phyloP scores from a whole-genome alignment of 1,284 basidiomycete genomes.

The Heimioporus punctisporus region DNA sequence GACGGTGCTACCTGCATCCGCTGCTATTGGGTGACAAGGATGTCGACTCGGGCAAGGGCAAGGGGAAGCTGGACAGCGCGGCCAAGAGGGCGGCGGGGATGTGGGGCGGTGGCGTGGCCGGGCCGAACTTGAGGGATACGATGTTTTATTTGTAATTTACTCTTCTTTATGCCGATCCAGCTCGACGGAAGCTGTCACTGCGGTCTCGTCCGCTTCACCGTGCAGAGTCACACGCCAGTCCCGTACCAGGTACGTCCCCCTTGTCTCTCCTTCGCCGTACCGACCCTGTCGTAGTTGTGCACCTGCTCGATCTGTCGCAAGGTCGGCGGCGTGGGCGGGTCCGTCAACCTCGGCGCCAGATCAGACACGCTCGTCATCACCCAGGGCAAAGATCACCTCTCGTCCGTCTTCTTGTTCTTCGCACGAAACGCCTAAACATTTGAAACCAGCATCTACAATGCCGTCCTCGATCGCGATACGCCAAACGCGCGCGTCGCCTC shows the following conservation, averaged over 20 bases:
- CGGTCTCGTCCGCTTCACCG: constrained; percentile 53
- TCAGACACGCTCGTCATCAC: constrained; percentile 47
- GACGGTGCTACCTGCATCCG: constrained; percentile 72
- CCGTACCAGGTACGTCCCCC: constrained; percentile 51
- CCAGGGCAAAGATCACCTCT: constrained; percentile 52
- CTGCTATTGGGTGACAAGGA: constrained; percentile 43
- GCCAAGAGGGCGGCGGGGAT: constrained; percentile 48
- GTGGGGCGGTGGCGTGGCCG: constrained; percentile 63
- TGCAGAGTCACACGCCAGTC: constrained; percentile 55
- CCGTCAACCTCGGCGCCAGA: constrained; percentile 58
- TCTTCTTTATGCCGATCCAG: constrained; percentile 44
- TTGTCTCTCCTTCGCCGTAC: too few species aligned
- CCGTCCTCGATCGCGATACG: constrained; percentile 54
- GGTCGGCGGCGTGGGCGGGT: constrained; percentile 59
- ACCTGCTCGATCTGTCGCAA: constrained; percentile 67
- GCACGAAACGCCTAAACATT: not conserved
- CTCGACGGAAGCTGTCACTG: constrained; percentile 65
- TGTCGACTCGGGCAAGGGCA: constrained; percentile 7
- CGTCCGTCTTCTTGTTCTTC: constrained; percentile 29
- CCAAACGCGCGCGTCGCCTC: constrained; percentile 43
- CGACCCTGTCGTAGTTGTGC: constrained; percentile 42
- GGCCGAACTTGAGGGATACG: constrained; percentile 50
- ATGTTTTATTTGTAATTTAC: constrained; percentile 65
- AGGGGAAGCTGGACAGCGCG: constrained; percentile 22
- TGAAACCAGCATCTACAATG: constrained; percentile 51